Percentiles rank a stretch among this genome's conserved stretches.
Evolutionary conservation across 2,329 filamentous ascomycete species (phyloP).

Genomic region (Fusarium nanum): DNA sequence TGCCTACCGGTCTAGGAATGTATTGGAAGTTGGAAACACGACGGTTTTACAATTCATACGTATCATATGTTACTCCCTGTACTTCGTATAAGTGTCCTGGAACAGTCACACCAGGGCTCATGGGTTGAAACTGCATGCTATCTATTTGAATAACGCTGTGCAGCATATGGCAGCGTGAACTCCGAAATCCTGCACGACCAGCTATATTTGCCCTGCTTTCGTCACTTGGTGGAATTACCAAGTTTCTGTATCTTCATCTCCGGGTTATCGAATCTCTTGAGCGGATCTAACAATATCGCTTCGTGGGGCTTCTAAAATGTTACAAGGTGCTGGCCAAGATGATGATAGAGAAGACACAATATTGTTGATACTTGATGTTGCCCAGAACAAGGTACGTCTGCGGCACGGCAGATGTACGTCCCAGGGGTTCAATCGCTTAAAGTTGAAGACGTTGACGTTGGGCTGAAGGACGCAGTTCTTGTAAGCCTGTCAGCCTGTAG

Average conservation of each 20-base stretch:
- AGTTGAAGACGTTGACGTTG: constrained; percentile 5
- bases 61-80: constrained; percentile 5
- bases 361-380: constrained; percentile 1
- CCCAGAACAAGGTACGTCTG: constrained; percentile 9
- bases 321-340: not conserved
- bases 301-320: constrained; percentile 16
- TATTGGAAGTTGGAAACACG: not conserved
- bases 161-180: constrained; percentile 18
- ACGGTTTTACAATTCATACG: not conserved
- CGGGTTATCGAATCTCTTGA: constrained; percentile 6
- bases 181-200: not conserved
- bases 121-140: constrained; percentile 18
- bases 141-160: constrained; percentile 4
- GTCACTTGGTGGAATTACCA: constrained; percentile 5
- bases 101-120: constrained; percentile 12
- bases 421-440: constrained; percentile 3
- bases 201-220: not conserved
- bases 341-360: not conserved
- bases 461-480: constrained; percentile 13
- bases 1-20: not conserved
- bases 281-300: constrained; percentile 7
- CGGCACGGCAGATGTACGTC: constrained; percentile 20
- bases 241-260: not conserved
- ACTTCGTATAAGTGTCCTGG: constrained; percentile 18
- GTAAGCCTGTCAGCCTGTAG: not conserved